These are phyloP conservation scores for Tetrahymena malaccensis DNA, from an alignment of 73 alveolate species.

Conservation along the genomic window DNA sequence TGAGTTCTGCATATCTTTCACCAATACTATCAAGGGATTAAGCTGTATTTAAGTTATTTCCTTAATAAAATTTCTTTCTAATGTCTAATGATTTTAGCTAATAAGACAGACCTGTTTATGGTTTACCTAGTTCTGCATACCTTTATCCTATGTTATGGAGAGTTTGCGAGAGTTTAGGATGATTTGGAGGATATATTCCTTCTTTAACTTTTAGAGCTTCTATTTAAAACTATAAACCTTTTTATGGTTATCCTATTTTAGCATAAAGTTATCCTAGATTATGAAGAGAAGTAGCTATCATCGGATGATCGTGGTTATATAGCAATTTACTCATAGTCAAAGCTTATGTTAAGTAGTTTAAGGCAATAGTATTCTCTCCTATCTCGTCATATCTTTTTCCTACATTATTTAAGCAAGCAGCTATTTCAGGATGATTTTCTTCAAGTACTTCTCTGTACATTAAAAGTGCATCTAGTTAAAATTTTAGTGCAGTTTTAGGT, in stretches of 20 bases:
- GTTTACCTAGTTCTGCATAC: neutral
- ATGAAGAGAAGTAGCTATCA: neutral
- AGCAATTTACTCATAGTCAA: neutral
- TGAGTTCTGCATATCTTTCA: neutral
- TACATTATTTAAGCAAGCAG: neutral
- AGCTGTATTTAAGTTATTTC: neutral
- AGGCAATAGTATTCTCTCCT: neutral
- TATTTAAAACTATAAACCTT: neutral
- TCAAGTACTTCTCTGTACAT: neutral
- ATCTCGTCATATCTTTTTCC: neutral
- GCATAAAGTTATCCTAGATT: neutral
- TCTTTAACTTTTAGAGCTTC: neutral
- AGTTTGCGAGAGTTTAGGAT: neutral
- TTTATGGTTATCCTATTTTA: neutral
- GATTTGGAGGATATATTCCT: neutral
- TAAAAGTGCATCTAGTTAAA: neutral
- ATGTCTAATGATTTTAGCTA: neutral
- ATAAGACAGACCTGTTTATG: neutral
- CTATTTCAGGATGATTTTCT: neutral
- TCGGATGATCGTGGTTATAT: neutral
- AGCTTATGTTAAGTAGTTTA: neutral
- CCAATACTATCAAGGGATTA: neutral
- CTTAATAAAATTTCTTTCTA: neutral
- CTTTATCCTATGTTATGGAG: neutral
- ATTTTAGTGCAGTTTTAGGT: neutral